Evolutionary conservation across 176 grass and related monocot species (phyloP).

Genomic region (Melocanna baccifera): DNA sequence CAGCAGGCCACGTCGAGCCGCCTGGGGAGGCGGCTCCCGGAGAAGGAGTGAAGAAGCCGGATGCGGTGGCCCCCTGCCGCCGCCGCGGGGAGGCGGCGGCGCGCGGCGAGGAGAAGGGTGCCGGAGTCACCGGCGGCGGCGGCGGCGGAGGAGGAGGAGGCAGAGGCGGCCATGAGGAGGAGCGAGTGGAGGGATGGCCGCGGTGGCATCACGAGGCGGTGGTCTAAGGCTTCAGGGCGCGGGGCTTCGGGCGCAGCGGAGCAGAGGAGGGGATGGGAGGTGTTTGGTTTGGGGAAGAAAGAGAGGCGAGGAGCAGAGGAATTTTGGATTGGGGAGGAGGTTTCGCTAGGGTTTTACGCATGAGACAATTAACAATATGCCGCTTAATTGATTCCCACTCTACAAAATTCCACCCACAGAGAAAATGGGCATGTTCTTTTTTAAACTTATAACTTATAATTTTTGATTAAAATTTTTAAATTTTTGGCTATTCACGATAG

Average conservation of each 20-base stretch:
- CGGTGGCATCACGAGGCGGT: constrained; percentile 32
- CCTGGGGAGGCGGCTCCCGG: background rate
- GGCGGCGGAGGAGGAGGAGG: background rate
- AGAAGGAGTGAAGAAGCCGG: constrained; percentile 26
- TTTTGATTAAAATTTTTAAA: no score
- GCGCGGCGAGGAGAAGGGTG: constrained; percentile 23
- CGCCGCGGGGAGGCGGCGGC: constrained; percentile 11
- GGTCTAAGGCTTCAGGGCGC: background rate
- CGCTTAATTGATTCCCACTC: no score
- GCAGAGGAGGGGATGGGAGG: background rate
- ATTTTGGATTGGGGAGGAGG: constrained; percentile 36
- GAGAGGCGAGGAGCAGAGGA: constrained; percentile 10
- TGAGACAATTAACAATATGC: no score
- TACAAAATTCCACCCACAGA: no score
- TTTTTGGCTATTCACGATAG: no score
- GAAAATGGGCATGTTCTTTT: no score
- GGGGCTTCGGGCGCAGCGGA: background rate
- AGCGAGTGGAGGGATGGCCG: constrained; percentile 47
- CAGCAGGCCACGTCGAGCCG: constrained; percentile 17
- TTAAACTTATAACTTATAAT: no score
- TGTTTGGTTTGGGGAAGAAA: constrained; percentile 19
- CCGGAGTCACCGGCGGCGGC: constrained; percentile 20
- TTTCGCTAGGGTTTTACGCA: constrained; percentile 17
- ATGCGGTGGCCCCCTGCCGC: background rate
- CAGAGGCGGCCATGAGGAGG: constrained; percentile 44